These are phyloP conservation scores for Clarireedia paspali DNA, from an alignment of 2,329 filamentous ascomycete species.

Conservation along the genomic window DNA sequence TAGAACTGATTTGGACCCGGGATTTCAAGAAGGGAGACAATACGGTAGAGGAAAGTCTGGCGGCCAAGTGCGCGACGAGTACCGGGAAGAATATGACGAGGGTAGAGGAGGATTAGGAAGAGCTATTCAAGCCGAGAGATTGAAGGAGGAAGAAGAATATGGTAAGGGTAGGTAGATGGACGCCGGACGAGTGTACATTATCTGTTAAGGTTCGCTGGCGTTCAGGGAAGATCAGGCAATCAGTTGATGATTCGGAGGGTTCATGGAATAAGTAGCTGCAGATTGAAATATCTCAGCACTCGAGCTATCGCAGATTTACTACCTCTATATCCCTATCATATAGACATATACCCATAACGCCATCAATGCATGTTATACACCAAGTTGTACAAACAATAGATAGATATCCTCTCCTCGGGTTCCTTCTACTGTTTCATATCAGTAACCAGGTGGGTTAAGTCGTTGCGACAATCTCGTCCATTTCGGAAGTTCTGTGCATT, in stretches of 20 bases:
- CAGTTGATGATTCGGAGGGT: not conserved
- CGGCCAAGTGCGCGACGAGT: conserved; percentile 95
- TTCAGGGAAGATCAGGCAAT: conserved; percentile 3
- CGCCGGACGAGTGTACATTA: conserved; percentile 12
- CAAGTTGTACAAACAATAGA: conserved; percentile 6
- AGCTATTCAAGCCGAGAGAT: conserved; percentile 58
- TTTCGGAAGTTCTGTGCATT: conserved; percentile 63
- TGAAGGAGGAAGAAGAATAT: conserved; percentile 52
- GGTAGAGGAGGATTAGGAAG: conserved; percentile 85
- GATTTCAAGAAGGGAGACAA: conserved; percentile 91
- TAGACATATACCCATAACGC: conserved; percentile 23
- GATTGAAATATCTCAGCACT: conserved; percentile 10
- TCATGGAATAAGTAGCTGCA: conserved; percentile 2
- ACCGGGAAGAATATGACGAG: conserved; percentile 93
- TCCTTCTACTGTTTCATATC: conserved; percentile 11
- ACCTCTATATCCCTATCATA: conserved; percentile 12
- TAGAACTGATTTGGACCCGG: conserved; percentile 88
- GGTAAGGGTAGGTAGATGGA: conserved; percentile 43
- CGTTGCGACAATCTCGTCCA: conserved; percentile 95
- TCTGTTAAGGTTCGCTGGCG: not conserved
- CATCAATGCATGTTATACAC: conserved; percentile 20
- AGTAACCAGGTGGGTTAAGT: conserved; percentile 92
- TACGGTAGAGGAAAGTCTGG: conserved; percentile 94
- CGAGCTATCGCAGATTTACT: conserved; percentile 10
- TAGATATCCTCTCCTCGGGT: not conserved